Conservation (phyloP, 1,139 yeast genomes). For the Dujonia santamariae region DNA sequence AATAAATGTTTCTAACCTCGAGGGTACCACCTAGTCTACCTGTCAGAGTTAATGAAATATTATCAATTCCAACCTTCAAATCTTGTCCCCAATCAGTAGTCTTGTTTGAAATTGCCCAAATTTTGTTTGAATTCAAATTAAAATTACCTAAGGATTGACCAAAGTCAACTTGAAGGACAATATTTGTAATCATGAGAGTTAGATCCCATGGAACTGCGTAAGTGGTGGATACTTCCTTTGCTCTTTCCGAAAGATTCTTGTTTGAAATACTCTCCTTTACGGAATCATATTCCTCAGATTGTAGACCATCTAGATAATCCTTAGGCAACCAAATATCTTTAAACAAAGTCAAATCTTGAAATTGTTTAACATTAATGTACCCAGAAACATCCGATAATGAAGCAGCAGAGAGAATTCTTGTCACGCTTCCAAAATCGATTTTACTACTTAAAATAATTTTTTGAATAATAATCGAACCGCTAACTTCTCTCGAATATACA, state of each 20-base stretch:
- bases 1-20: slow-evolving; percentile 44
- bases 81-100: slow-evolving; percentile 71
- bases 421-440: slow-evolving; percentile 33
- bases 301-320: slow-evolving; percentile 9
- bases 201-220: slow-evolving; percentile 76
- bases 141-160: slow-evolving; percentile 82
- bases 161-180: slow-evolving; percentile 62
- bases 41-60: slow-evolving; percentile 50
- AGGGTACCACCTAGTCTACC: slow-evolving; percentile 81
- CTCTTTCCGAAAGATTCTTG: slow-evolving; percentile 48
- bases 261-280: slow-evolving; percentile 11
- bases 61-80: slow-evolving; percentile 57
- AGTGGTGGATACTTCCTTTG: slow-evolving; percentile 61
- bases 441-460: slow-evolving; percentile 40
- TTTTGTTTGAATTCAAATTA: slow-evolving; percentile 48
- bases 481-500: slow-evolving; percentile 82
- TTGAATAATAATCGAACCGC: slow-evolving; percentile 70
- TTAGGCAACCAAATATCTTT: slow-evolving; percentile 79
- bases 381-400: slow-evolving; percentile 56
- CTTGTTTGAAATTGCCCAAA: slow-evolving; percentile 73
- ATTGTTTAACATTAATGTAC: slow-evolving; percentile 75
- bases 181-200: slow-evolving; percentile 52
- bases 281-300: slow-evolving; percentile 1
- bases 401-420: slow-evolving; percentile 48
- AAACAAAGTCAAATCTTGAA: slow-evolving; percentile 82